Evolutionary conservation across 805 yeast species (phyloP), one percentile per base, ranked within the genome.

Genomic region (Suhomyces kilbournensis): DNA sequence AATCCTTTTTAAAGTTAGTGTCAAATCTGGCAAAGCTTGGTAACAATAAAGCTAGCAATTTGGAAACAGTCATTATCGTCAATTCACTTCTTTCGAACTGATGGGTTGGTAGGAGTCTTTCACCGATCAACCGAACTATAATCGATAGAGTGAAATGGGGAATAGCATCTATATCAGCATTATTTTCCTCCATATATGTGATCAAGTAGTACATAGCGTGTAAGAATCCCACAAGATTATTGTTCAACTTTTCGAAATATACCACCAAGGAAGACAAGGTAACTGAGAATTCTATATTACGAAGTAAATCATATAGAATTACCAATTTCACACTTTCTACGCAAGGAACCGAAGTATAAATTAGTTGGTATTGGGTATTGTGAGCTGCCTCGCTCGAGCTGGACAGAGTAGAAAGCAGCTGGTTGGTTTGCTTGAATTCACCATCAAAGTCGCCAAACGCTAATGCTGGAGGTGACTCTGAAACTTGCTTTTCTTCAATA

Each of bases 41-140:
- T 3, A 66, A 53, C 40, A 73, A 61, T 0, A 56, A 28, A 0
- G 44, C 22, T 23, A 77, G 55, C 1, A 78, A 47, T 32, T 60
- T 61, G 32, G 77, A 70, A 0, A 73, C 62, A 0, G 70, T 51
- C n/a, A 61, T 46, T 1, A 77, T 48, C 0, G 80, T 66, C 9
- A 68, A 51, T 48, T 81, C 84, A 9, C 62, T 65, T 46, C 79
- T 68, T 54, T 79, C 79, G 20, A 62, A 60, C 7, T 57, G 58
- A 46, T 63, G 69, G 12, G 56, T 43, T 2, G 64, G 52, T 7
- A 78, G 53, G 3, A 69, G 56, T 1, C 60, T 62, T 22, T 70
- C 74, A 1, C 77, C 77, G 25, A 71, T 50, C 6, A 68, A 20
- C 35, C 74, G 56, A 20, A 69, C 51, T 20, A 70, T 42, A 25